Base-by-base conservation (phyloP, 2,329 filamentous ascomycete species). In the Penicillium paneum region DNA sequence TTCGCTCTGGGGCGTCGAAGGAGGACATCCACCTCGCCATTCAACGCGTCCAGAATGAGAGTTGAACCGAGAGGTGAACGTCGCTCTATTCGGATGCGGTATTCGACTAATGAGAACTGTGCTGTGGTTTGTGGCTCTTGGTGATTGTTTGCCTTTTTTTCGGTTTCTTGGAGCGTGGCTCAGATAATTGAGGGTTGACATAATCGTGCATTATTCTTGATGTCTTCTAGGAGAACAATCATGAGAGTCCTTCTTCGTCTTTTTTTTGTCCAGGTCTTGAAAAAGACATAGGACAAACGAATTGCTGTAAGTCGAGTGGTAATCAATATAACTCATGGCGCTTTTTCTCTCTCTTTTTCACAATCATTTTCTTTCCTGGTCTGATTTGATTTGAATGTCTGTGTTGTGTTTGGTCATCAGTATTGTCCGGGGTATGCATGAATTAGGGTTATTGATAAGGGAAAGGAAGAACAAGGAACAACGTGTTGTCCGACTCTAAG, bases 1-100 rank as follows among this genome's bases (percentile, higher is more conserved):
- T 71, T 39, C 69, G 67, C 31, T 61, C 67, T 13, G 66, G 67
- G 17, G 67, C 64, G 8, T 67, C 68, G 7, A 56, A 68, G 11
- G 47, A 61, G 42, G 57, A 67, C 15, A 67, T 71, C 15, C 62
- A 64, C 39, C 47, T 52, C 7, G 50, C 52, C 5, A 44, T 71
- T 44, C 56, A 62, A 19, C 56, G 56, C 29, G 28, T 58, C 12
- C 49, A 49, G 31, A 40, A 39, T 7, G 55, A 31, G 19, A 34
- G 6, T 19, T 49, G 28, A n/a, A n/a, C n/a, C n/a, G n/a, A n/a
- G n/a, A n/a, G n/a, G n/a, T n/a, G n/a, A n/a, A 21, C 5, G 8
- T 12, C 29, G 10, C 28, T 24, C 10, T 17, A 13, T 24, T 19
- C 11, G 8, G 47, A 13, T 12, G n/a, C n/a, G n/a, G n/a, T n/a